phyloP scores from a whole-genome alignment of 1,139 yeast species.

The Scheffersomyces insectosa region DNA sequence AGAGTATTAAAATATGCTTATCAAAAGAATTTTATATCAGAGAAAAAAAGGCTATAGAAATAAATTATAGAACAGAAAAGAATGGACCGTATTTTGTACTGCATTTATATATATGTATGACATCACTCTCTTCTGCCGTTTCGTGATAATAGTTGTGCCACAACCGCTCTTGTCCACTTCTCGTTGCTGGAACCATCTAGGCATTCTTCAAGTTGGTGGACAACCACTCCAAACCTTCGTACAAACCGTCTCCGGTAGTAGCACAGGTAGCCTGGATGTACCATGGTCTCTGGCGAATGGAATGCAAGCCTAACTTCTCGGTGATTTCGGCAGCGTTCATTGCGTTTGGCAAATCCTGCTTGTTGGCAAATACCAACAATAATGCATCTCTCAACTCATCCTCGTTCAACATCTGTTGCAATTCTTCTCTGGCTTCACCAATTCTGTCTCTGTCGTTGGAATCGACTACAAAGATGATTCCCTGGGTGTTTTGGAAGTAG shows the following conservation, averaged over 20 bases:
- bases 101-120: too few species aligned
- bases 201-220: slow-evolving; percentile 14
- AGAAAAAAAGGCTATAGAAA: neutral
- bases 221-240: slow-evolving; percentile 47
- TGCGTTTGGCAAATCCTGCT: slow-evolving; percentile 46
- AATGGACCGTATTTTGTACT: too few species aligned
- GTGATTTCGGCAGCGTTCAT: slow-evolving; percentile 48
- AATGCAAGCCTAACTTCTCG: slow-evolving; percentile 43
- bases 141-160: too few species aligned
- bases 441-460: slow-evolving; percentile 47
- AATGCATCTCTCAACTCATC: slow-evolving; percentile 45
- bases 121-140: too few species aligned
- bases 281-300: slow-evolving; percentile 47
- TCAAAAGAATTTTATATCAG: neutral
- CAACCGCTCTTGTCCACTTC: too few species aligned
- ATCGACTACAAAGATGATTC: slow-evolving; percentile 43
- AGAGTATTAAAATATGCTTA: slow-evolving; percentile 1
- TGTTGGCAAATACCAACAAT: slow-evolving; percentile 43
- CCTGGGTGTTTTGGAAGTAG: slow-evolving; percentile 45
- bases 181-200: neutral
- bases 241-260: slow-evolving; percentile 45
- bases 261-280: slow-evolving; percentile 46
- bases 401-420: slow-evolving; percentile 45
- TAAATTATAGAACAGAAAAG: neutral
- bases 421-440: slow-evolving; percentile 46